A percentile compares a stretch with the other conserved stretches of the same genome.
Evolutionary conservation across 176 grass and related monocot species (phyloP).

Genomic region (sorghum (Sorghum bicolor)): Sorghum_bicolor_NCBIv3 NC_012870.2:1369501-1370000

Average conservation of each 20-base stretch:
- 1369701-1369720: slow-evolving; percentile 13
- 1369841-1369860: background rate
- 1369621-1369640: slow-evolving; percentile 76
- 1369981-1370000: no score
- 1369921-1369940: background rate
- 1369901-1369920: background rate
- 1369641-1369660: slow-evolving; percentile 82
- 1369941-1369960: background rate
- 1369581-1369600: slow-evolving; percentile 97
- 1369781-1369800: slow-evolving; percentile 18
- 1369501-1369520: background rate
- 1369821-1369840: background rate
- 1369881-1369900: background rate
- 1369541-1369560: background rate
- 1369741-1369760: background rate
- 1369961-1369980: background rate
- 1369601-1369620: slow-evolving; percentile 98
- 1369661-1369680: slow-evolving; percentile 60
- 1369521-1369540: background rate
- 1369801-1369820: background rate
- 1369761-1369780: slow-evolving; percentile 18
- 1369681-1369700: slow-evolving; percentile 47
- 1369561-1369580: background rate
- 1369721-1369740: slow-evolving; percentile 8
- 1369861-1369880: background rate